Evolutionary conservation across 495 filamentous ascomycete genomes (phyloP).

Genomic region (Cercophora samala): DNA sequence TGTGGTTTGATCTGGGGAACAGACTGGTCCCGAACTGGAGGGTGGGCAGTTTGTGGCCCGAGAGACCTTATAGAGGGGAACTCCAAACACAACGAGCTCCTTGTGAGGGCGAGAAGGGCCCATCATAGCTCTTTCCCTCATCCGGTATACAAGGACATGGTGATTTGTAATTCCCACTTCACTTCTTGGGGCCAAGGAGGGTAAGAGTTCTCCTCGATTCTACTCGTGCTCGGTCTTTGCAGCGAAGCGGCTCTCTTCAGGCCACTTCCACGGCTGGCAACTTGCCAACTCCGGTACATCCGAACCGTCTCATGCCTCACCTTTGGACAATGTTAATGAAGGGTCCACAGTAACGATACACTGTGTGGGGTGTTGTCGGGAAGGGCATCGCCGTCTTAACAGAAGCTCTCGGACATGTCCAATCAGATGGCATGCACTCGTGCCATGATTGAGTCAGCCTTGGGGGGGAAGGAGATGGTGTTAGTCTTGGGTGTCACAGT

Average conservation of each 20-base stretch:
- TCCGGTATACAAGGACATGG: not conserved
- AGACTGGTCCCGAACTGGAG: conserved; percentile 5
- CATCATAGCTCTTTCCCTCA: conserved; percentile 8
- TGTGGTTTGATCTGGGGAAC: not conserved
- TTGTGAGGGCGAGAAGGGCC: not conserved
- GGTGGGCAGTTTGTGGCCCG: not conserved
- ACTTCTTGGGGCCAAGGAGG: conserved; percentile 7
- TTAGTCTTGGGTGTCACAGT: not conserved
- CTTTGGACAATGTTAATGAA: not conserved
- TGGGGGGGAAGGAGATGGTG: not conserved
- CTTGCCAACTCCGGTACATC: not conserved
- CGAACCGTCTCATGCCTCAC: not conserved
- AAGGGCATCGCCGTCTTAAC: not conserved
- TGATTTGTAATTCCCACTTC: conserved; percentile 17
- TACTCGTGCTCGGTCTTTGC: not conserved
- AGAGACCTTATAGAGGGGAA: not conserved
- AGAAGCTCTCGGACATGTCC: not conserved
- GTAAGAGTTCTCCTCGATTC: not conserved
- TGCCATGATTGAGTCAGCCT: conserved; percentile 1
- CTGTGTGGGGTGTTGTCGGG: conserved; percentile 13
- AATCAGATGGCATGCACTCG: not conserved
- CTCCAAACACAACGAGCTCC: not conserved
- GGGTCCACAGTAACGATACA: conserved; percentile 7
- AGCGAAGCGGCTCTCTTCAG: not conserved
- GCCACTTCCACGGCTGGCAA: not conserved